A percentile compares a stretch with the other conserved stretches of the same genome.
Conservation (phyloP, 2,329 filamentous ascomycete species). For the Phialophora chinensis region DNA sequence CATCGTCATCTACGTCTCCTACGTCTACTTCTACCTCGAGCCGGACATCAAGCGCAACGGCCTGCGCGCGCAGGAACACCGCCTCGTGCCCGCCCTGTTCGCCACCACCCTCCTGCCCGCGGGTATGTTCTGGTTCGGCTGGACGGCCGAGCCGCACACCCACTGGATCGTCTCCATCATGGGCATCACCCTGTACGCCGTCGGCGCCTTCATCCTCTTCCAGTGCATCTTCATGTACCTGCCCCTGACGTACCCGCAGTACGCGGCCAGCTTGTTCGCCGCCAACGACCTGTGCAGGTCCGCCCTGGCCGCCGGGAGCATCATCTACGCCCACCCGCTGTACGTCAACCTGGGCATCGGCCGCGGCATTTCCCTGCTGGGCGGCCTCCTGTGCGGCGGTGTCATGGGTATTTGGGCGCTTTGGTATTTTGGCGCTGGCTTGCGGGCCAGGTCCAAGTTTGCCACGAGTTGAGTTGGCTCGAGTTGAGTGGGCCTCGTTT, state of each 20-base stretch:
- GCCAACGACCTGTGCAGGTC: slow-evolving; percentile 42
- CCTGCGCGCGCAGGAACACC: slow-evolving; percentile 59
- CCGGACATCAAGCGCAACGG: slow-evolving; percentile 58
- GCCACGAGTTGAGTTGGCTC: slow-evolving; percentile 12
- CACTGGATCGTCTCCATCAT: slow-evolving; percentile 46
- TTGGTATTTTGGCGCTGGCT: slow-evolving; percentile 61
- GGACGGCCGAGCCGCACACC: slow-evolving; percentile 41
- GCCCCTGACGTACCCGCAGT: slow-evolving; percentile 39
- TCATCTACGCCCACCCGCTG: slow-evolving; percentile 47
- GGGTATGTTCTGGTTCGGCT: slow-evolving; percentile 63
- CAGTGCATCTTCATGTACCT: slow-evolving; percentile 42
- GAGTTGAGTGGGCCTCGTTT: neutral
- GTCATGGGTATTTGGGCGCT: slow-evolving; percentile 65
- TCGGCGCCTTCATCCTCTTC: slow-evolving; percentile 37
- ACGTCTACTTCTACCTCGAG: slow-evolving; percentile 59
- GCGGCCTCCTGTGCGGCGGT: slow-evolving; percentile 45
- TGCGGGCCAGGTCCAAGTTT: slow-evolving; percentile 65
- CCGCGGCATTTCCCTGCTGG: slow-evolving; percentile 45
- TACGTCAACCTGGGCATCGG: slow-evolving; percentile 47
- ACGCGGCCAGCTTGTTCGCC: slow-evolving; percentile 41
- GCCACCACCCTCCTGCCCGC: slow-evolving; percentile 59
- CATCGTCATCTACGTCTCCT: slow-evolving; percentile 56
- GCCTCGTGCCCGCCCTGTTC: slow-evolving; percentile 59
- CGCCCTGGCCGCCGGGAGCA: slow-evolving; percentile 44
- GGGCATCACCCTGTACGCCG: slow-evolving; percentile 35